Evolutionary conservation across 768 basidiomycete species (phyloP).

Genomic region (Collybia mongolica): DNA sequence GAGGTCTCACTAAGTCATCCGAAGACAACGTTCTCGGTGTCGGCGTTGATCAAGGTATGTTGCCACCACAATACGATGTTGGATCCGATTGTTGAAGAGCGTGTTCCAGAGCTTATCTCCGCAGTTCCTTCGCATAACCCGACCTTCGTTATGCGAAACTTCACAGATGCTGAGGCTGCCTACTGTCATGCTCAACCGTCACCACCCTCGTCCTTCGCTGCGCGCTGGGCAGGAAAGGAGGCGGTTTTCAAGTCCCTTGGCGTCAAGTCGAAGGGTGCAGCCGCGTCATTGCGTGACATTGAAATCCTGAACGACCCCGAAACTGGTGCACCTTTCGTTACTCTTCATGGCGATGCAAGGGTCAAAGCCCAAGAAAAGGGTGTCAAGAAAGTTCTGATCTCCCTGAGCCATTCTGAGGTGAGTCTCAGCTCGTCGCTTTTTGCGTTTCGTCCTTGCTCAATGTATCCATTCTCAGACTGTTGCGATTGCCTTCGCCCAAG

Average conservation of each 20-base stretch:
- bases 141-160: slow-evolving; percentile 89
- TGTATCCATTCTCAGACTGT: slow-evolving; percentile 52
- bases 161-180: slow-evolving; percentile 81
- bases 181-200: slow-evolving; percentile 91
- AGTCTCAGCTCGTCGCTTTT: slow-evolving; percentile 22
- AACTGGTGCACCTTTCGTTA: slow-evolving; percentile 77
- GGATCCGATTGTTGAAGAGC: slow-evolving; percentile 5
- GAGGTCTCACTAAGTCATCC: slow-evolving; percentile 25
- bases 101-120: slow-evolving; percentile 76
- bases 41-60: slow-evolving; percentile 84
- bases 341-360: slow-evolving; percentile 78
- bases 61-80: neutral
- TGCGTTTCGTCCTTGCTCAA: neutral
- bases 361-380: slow-evolving; percentile 69
- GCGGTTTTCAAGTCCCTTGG: slow-evolving; percentile 96
- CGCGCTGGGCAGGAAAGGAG: slow-evolving; percentile 97
- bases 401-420: slow-evolving; percentile 92
- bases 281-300: slow-evolving; percentile 95
- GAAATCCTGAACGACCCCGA: slow-evolving; percentile 79
- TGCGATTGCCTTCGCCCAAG: slow-evolving; percentile 87
- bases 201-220: slow-evolving; percentile 88
- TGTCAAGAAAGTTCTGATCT: slow-evolving; percentile 74
- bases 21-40: slow-evolving; percentile 62
- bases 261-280: slow-evolving; percentile 87
- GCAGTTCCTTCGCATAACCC: slow-evolving; percentile 87